Base-by-base conservation (phyloP, 2,329 filamentous ascomycete species). In the Alternaria brassicae region DNA sequence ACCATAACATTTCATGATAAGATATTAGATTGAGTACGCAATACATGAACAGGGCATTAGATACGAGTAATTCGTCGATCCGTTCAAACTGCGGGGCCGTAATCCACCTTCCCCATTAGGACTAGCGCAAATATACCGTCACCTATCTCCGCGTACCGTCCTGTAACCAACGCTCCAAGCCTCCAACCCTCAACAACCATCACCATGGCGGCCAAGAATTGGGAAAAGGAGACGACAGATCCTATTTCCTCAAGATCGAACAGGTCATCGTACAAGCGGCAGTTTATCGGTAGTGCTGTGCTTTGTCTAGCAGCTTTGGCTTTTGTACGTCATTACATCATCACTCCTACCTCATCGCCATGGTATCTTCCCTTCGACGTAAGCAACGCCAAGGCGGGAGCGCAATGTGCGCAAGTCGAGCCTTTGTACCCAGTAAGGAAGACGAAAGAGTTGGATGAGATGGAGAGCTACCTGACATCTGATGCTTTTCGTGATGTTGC, bases 401-500 rank as follows among this genome's bases (percentile, higher is more conserved):
- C 60, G 55, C 61, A 58, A 68, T 77, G 75, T 44, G 58, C 67
- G 0, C 75, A 77, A 54, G 72, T 72, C 4, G 61, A 67, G 3
- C 73, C 72, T 2, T 53, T 77, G 2, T 58, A 66, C n/a, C 74
- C 74, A 9, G 47, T 53, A 4, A 56, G 23, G 12, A 68, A 36
- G 8, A 70, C 72, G 1, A 62, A 72, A 59, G 68, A 72, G 54
- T 48, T 77, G 47, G 68, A 74, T 34, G 62, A 68, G 2, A 67
- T 74, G 54, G 66, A 73, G 42, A 62, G 58, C 8, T 76, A 72
- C 41, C 60, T 77, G 10, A 53, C 57, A 12, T 73, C 72, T 8
- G 65, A 67, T 4, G 60, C 62, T 8, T 77, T 77, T 49, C 68
- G 68, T 15, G 67, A 74, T 42, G 60, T 70, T 27, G 73, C 73